Evolutionary conservation across 148 eudicot genomes (phyloP).

Genomic region (Tetragonia tetragonoides): DNA sequence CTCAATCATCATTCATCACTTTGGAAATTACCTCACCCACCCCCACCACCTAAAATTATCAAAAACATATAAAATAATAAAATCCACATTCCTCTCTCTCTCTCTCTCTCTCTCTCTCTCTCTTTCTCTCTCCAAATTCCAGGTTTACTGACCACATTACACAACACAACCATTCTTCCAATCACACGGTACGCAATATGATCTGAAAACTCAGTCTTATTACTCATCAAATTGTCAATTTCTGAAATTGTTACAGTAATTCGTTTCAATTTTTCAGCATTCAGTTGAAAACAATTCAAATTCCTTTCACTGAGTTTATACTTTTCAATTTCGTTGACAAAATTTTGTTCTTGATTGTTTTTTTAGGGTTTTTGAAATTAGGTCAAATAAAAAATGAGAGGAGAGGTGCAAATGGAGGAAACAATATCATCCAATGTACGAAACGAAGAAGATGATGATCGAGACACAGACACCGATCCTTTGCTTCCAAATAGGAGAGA

Average conservation of each 20-base stretch:
- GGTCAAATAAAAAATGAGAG: constrained; percentile 29
- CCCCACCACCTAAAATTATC: no score
- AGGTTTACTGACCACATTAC: neutral
- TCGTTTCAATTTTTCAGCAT: neutral
- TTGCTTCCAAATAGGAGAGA: constrained; percentile 32
- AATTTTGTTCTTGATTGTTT: neutral
- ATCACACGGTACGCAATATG: neutral
- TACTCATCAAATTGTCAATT: neutral
- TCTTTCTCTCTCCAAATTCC: neutral
- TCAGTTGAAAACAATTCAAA: neutral
- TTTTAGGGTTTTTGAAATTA: constrained; percentile 16
- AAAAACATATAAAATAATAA: neutral
- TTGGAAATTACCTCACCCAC: no score
- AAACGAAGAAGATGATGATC: constrained; percentile 10
- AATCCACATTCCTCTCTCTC: neutral
- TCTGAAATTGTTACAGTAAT: neutral
- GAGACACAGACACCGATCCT: constrained; percentile 67
- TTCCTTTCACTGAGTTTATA: neutral
- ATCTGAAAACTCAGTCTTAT: neutral
- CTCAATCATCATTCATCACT: no score
- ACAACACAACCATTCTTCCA: neutral
- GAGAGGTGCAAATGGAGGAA: constrained; percentile 57
- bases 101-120: neutral
- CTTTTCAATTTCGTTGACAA: neutral
- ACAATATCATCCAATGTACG: constrained; percentile 14